Conservation (phyloP, 805 yeast species). For the Hanseniaspora occidentalis region DNA sequence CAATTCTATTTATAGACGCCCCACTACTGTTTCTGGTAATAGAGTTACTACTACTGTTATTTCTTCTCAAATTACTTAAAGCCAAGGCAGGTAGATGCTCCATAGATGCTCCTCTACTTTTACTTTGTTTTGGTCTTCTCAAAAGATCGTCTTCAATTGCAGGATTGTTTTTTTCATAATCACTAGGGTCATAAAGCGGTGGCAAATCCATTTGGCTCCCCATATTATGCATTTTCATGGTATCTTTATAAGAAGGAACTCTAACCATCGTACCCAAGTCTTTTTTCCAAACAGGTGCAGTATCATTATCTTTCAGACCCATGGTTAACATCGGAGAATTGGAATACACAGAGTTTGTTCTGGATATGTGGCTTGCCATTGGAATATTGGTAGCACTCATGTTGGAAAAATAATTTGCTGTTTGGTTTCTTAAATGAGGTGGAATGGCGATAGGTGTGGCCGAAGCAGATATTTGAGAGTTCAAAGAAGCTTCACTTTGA, state of each 20-base stretch:
- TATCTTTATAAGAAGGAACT: slow-evolving; percentile 80
- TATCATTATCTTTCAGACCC: background rate
- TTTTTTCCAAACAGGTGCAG: background rate
- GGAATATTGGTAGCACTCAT: background rate
- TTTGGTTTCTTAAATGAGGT: too few species aligned
- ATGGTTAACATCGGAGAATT: background rate
- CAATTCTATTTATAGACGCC: too few species aligned
- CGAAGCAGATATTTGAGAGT: too few species aligned
- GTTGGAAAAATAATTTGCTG: slow-evolving; percentile 14
- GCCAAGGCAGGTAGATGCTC: background rate
- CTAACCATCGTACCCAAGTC: slow-evolving; percentile 36
- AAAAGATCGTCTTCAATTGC: background rate
- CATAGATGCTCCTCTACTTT: background rate
- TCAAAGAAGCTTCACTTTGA: too few species aligned
- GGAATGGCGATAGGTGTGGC: too few species aligned
- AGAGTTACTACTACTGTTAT: background rate
- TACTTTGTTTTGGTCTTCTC: background rate
- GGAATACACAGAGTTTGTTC: background rate
- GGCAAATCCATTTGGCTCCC: slow-evolving; percentile 38
- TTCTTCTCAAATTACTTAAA: background rate
- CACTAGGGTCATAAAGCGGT: slow-evolving; percentile 44
- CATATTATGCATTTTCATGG: slow-evolving; percentile 43
- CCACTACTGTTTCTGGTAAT: background rate
- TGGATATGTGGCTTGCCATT: background rate
- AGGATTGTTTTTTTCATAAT: background rate